Base-by-base conservation (phyloP, 2,329 filamentous ascomycete genomes). In the Ophiostoma perfectum region DNA sequence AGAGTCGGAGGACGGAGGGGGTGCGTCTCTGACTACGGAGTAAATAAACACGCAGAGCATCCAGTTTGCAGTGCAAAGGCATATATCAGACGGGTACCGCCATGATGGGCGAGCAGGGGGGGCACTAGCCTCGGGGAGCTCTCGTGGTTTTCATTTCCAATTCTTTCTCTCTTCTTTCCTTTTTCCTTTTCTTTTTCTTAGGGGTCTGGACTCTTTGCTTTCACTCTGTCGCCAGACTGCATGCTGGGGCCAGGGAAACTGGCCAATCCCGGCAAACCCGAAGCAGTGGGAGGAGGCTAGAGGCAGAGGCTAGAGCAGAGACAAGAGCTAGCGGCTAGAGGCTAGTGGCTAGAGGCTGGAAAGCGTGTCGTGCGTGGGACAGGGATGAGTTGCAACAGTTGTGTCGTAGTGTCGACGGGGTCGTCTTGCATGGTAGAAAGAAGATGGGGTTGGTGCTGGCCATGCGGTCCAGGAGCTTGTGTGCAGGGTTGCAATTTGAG, bases 231-330 rank as follows among this genome's bases (percentile, higher is more conserved):
- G 3, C 5, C 45, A 47, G 14, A 16, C 45, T 47, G 12, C 45
- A 16, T 16, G 14, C 45, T 47, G 45, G 12, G n/a, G 49, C n/a
- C 11, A 55, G 49, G 42, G 58, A 55, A 47, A 12, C 42, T 63
- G 65, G 38, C 68, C 68, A 69, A 69, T 69, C 68, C 60, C 68
- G 68, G 68, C 65, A 65, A 69, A 69, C 68, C 68, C 68, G 68
- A 69, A 69, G 62, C 42, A 49, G 65, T 67, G 65, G 65, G 39
- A 62, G 44, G 41, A 41, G 16, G n/a, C 36, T 5, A 39, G 52
- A 60, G 39, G 38, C 58, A 42, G 58, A n/a, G 58, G 36, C 36
- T 42, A 4, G 60, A 5, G 6, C 11, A n/a, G 18, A 60, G 52
- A 12, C 38, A 60, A 27, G 27, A 27, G 27, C 27, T 27, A 27